A percentile compares a stretch with the other conserved stretches of the same genome.
Conservation (phyloP, 805 yeast species). For the Saccharomycopsis vini region DNA sequence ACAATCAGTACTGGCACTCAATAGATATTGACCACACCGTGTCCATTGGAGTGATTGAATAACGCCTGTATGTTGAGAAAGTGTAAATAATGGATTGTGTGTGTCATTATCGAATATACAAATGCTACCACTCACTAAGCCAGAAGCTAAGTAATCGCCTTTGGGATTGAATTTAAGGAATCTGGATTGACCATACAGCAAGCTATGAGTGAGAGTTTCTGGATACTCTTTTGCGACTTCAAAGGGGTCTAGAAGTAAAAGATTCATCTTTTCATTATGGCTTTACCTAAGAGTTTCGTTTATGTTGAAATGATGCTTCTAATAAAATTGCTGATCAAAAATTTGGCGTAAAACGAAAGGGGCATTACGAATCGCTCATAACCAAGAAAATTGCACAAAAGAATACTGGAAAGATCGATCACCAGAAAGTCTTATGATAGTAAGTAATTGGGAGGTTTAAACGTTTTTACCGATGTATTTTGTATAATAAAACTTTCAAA, state of each 20-base stretch:
- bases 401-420: too few relatives aligned
- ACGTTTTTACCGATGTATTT: too few relatives aligned
- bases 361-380: too few relatives aligned
- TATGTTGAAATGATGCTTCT: too few relatives aligned
- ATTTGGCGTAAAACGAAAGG: too few relatives aligned
- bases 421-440: too few relatives aligned
- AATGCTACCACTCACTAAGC: conserved; percentile 64
- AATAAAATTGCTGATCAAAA: too few relatives aligned
- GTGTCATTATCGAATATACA: conserved; percentile 70
- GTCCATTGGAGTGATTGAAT: conserved; percentile 77
- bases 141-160: conserved; percentile 85
- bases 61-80: conserved; percentile 61
- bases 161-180: conserved; percentile 57
- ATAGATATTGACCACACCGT: conserved; percentile 53
- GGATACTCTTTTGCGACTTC: conserved; percentile 89
- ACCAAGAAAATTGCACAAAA: too few relatives aligned
- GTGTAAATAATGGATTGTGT: conserved; percentile 42
- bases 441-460: too few relatives aligned
- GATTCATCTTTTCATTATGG: too few relatives aligned
- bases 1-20: conserved; percentile 79
- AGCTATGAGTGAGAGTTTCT: conserved; percentile 64
- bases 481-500: too few relatives aligned
- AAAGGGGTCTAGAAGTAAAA: conserved; percentile 81
- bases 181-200: conserved; percentile 59
- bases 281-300: too few relatives aligned